These are phyloP conservation scores for Linderniella brevidens DNA, from an alignment of 257 asterid species.

Conservation along the genomic window DNA sequence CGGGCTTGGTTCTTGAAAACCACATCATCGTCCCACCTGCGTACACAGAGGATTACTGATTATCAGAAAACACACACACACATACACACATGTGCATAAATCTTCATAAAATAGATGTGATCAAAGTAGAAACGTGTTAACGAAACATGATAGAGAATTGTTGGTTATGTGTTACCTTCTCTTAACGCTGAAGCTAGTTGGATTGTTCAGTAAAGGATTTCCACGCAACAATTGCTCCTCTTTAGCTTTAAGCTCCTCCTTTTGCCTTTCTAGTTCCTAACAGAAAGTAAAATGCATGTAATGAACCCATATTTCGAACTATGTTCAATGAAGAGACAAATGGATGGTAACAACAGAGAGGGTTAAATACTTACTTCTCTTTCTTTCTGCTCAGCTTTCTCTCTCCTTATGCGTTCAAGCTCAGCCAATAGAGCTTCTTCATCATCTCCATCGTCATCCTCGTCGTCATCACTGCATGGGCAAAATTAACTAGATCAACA, in stretches of 20 bases:
- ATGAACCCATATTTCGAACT: background rate
- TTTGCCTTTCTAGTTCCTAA: conserved; percentile 58
- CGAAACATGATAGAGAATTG: no score
- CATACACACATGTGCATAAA: no score
- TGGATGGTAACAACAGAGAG: background rate
- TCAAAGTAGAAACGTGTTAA: no score
- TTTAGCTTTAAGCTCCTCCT: conserved; percentile 69
- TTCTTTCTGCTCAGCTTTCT: conserved; percentile 74
- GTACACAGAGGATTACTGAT: no score
- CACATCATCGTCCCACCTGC: conserved; percentile 97
- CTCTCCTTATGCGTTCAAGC: conserved; percentile 82
- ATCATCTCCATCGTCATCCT: conserved; percentile 25
- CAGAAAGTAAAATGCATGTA: conserved; percentile 3
- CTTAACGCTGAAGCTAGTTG: conserved; percentile 62
- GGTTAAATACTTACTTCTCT: conserved; percentile 39
- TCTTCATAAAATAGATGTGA: no score
- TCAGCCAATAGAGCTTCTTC: conserved; percentile 87
- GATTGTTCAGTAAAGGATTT: conserved; percentile 65
- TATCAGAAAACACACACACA: no score
- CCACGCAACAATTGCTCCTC: conserved; percentile 75
- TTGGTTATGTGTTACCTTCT: conserved; percentile 31
- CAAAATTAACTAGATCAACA: conserved; percentile 3
- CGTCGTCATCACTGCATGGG: conserved; percentile 6
- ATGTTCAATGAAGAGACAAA: background rate
- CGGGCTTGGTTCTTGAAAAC: conserved; percentile 96